Base-by-base conservation (phyloP, 495 filamentous ascomycete genomes). In the Aspergillus affinis region DNA sequence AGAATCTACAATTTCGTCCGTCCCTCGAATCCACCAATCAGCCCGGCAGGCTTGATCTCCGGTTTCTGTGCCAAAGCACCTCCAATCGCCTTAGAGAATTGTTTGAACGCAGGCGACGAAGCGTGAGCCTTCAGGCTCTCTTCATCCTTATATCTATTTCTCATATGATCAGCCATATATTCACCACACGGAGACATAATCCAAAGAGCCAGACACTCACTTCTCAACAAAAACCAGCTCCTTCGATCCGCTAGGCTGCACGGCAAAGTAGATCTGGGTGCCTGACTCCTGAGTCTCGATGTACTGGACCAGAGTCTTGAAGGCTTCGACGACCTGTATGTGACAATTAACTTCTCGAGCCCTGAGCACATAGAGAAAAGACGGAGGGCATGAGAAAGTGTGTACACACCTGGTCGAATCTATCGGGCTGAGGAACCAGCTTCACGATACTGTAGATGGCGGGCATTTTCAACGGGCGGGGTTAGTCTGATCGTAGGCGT, bases 171-270 rank as follows among this genome's bases (percentile, higher is more conserved):
- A 41, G 36, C 36, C 36, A 41, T 4, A 41, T 4, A 2, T 15
- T 5, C 36, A 15, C 9, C 36, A 41, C 13, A 41, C 15, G 13
- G 10, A 17, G 8, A 15, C 13, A 41, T 17, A 41, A 10, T 6
- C 2, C 3, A 17, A 41, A 41, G 36, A 41, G 15, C 36, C 12
- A 13, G 26, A 55, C 15, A 32, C 57, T 41, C 48, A 64, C 61
- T 64, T 64, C 54, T 64, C 61, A 32, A 64, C 54, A 51, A 64
- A 53, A 30, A 64, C 45, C 23, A 64, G 36, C 45, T 64, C 61
- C 53, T 64, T 58, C 5, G 48, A 53, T 3, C 48, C 57, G 44
- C 19, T 50, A 19, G 61, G 57, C 26, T 57, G 57, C 21, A 64
- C 32, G 13, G 61, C 61, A 54, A 60, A 59, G 49, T 64, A 64